Evolutionary conservation across 1,139 yeast species (phyloP), one percentile per base, ranked within the genome.

Genomic region (Debaryomycetaceae sp.): DNA sequence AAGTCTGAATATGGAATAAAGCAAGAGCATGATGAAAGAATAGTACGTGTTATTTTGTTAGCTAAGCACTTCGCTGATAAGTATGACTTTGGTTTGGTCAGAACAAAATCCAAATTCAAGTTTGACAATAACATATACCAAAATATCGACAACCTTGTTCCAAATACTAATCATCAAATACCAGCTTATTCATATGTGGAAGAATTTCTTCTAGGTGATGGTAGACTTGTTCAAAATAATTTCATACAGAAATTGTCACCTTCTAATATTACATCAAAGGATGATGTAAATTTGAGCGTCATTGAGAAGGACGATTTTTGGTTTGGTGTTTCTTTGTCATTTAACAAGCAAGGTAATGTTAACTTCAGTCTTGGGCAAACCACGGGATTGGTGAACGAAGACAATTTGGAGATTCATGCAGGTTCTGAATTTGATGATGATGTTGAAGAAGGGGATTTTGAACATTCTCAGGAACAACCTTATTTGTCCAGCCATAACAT

Each of bases 1-100:
- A 52, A 36, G 34, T 51, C 36, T 47, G 44, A 37, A 31, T 41
- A 37, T 17, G 37, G 31, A 13, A 36, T 28, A 30, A 37, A 39
- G 13, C 35, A 36, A 17, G 47, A 45, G 14, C 40, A 42, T 41
- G 72, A 69, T 38, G 77, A 72, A 40, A 59, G 86, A 46, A 69
- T 74, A 17, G 61, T 76, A 5, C 62, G 87, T 42, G 70, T 80
- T 11, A 53, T 78, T 4, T 56, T 79, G 15, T 61, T 81, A 45
- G 78, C 80, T 0, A 56, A 75, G 31, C 58, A 65, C 30, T 59
- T 81, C 22, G 77, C 84, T 4, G 78, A 78, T 41, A 59, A 66
- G 37, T 75, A 66, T 50, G 67, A 68, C n/a, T 79, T 77, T 56
- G 87, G 86, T 1, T 56, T 81, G 16, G 61, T 70, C 5, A 61